Evolutionary conservation across 164 flowering plant genomes (phyloP), one percentile per base, ranked within the genome.

Genomic region (Vitis vinifera): DNA sequence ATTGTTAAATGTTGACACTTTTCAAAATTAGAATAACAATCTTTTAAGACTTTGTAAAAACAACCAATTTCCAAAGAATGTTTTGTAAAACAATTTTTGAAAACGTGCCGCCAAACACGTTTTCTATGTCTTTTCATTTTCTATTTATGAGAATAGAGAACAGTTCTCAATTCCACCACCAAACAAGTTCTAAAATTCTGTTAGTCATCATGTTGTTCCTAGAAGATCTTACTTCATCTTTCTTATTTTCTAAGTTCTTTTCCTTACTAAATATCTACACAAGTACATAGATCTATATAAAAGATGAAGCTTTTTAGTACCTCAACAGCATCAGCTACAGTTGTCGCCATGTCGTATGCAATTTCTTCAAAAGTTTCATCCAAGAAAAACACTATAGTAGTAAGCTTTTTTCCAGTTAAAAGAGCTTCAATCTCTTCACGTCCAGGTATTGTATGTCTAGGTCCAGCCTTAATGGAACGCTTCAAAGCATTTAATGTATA

Each of bases 301-400:
- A 23, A 48, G 15, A 51, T 13, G 19, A 14, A 17, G 51, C 10
- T 11, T 44, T 27, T 55, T 14, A 61, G 56, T 88, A 96, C 99
- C 99, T 96, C 98, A 52, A 93, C 90, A 67, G 97, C 91, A 84
- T 96, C 97, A 71, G 90, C 86, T 19, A 96, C 93, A 44, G 97
- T 93, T 47, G 98, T 93, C 67, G 97, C 77, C 97, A 96, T 96
- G 83, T 91, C 97, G 81, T 92, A 96, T 10, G 97, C 78, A 51
- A 96, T 96, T 79, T 96, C 99, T 81, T 96, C 99, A 84, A 96
- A 96, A 55, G 99, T 96, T 77, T 96, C 99, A 82, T 96, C 99
- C 88, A 96, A 76, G 82, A 96, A 96, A 65, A 96, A 96, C 31
- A 96, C 99, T 71, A 96, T 96, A 10, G 99, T 96, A 58, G 99